phyloP scores from a whole-genome alignment of 495 filamentous ascomycete genomes.

The Penicillium samsonianum region DNA sequence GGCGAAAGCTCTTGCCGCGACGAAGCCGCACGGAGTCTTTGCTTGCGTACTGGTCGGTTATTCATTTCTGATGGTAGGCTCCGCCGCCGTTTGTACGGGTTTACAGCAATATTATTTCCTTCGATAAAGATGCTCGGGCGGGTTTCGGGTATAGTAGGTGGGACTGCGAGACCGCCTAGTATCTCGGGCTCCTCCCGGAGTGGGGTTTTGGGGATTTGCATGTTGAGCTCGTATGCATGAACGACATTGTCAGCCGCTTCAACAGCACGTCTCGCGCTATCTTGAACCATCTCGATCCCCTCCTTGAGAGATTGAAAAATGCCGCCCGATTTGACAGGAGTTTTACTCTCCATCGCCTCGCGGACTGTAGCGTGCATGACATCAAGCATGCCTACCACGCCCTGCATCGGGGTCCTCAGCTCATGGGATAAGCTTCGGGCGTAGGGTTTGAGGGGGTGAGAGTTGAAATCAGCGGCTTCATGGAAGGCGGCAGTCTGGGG shows the following conservation, averaged over 20 bases:
- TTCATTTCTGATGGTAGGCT: slow-evolving; percentile 44
- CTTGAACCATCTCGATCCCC: slow-evolving; percentile 79
- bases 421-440: slow-evolving; percentile 79
- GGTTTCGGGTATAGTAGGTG: slow-evolving; percentile 22
- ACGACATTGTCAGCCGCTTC: slow-evolving; percentile 86
- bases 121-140: slow-evolving; percentile 47
- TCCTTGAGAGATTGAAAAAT: slow-evolving; percentile 67
- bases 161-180: slow-evolving; percentile 26
- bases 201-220: slow-evolving; percentile 70
- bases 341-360: slow-evolving; percentile 63
- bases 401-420: slow-evolving; percentile 81
- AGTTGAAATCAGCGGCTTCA: slow-evolving; percentile 37
- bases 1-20: slow-evolving; percentile 47
- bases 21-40: slow-evolving; percentile 38
- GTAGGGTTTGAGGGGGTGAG: slow-evolving; percentile 74
- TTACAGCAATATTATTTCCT: slow-evolving; percentile 47
- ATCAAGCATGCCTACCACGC: slow-evolving; percentile 82
- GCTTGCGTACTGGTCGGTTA: slow-evolving; percentile 37
- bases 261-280: slow-evolving; percentile 74
- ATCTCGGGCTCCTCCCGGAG: slow-evolving; percentile 43
- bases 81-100: slow-evolving; percentile 52
- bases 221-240: slow-evolving; percentile 83
- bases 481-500: slow-evolving; percentile 23
- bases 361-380: slow-evolving; percentile 80
- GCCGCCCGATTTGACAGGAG: slow-evolving; percentile 48